Evolutionary conservation across 2,329 filamentous ascomycete species (phyloP).

Genomic region (Xylaria sp.): DNA sequence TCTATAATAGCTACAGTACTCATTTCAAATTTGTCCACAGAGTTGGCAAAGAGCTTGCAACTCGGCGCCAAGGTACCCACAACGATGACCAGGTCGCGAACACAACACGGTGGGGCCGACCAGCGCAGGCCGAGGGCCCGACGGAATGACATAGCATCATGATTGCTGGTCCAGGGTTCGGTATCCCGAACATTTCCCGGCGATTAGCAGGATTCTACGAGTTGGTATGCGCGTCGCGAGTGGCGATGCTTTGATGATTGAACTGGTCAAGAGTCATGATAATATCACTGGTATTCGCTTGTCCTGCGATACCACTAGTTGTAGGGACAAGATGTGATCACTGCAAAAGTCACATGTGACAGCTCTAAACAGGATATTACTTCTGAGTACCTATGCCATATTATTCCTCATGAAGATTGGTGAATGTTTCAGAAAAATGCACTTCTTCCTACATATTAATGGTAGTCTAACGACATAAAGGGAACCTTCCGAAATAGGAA

Average conservation of each 20-base stretch:
- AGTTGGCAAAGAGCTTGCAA: not conserved
- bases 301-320: not conserved
- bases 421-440: not conserved
- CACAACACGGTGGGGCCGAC: not conserved
- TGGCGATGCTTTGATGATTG: not conserved
- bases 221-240: not conserved
- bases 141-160: not conserved
- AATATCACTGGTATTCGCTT: not conserved
- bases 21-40: not conserved
- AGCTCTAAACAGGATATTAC: not conserved
- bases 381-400: not conserved
- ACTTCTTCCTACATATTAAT: not conserved
- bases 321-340: not conserved
- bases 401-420: not conserved
- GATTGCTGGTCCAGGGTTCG: not conserved
- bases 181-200: not conserved
- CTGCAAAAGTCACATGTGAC: not conserved
- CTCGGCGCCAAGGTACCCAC: not conserved
- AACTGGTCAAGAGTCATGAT: too few species aligned
- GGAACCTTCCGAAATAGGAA: constrained; percentile 3
- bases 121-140: constrained; percentile 23
- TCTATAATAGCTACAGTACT: not conserved
- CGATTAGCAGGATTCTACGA: not conserved
- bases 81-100: not conserved
- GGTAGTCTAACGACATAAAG: not conserved